Percentiles rank a stretch among this genome's conserved stretches.
Evolutionary conservation across 495 filamentous ascomycete species (phyloP).

Genomic region (Neurospora sp.): DNA sequence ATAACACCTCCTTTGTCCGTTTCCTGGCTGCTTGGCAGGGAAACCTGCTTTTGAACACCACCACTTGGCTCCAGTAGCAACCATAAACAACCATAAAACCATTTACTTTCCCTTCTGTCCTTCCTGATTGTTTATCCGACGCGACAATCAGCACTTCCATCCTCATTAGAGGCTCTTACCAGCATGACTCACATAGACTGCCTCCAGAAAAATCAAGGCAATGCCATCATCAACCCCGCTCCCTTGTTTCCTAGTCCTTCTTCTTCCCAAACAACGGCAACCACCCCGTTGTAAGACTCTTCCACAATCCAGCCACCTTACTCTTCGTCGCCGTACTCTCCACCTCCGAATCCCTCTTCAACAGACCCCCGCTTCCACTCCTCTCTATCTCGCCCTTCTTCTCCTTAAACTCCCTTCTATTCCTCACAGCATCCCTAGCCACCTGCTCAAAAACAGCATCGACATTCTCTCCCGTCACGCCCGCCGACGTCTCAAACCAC

Average conservation of each 20-base stretch:
- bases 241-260: neutral
- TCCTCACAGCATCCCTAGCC: slow-evolving; percentile 21
- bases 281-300: neutral
- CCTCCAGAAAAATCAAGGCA: neutral
- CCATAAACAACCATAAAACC: neutral
- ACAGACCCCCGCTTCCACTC: neutral
- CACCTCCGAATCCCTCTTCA: slow-evolving; percentile 1
- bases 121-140: neutral
- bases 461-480: slow-evolving; percentile 27
- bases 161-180: neutral
- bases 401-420: slow-evolving; percentile 15
- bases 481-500: slow-evolving; percentile 26
- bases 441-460: slow-evolving; percentile 21
- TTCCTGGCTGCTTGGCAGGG: neutral
- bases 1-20: neutral
- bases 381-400: slow-evolving; percentile 13
- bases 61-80: neutral
- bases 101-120: neutral
- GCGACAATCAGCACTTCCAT: neutral
- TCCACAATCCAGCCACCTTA: neutral
- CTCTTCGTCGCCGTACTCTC: neutral
- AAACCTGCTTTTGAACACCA: neutral
- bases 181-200: neutral
- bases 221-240: neutral
- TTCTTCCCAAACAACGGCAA: neutral